Evolutionary conservation across 2,329 filamentous ascomycete genomes (phyloP), one percentile per base, ranked within the genome.

Genomic region (Berkeleyomyces rouxiae): DNA sequence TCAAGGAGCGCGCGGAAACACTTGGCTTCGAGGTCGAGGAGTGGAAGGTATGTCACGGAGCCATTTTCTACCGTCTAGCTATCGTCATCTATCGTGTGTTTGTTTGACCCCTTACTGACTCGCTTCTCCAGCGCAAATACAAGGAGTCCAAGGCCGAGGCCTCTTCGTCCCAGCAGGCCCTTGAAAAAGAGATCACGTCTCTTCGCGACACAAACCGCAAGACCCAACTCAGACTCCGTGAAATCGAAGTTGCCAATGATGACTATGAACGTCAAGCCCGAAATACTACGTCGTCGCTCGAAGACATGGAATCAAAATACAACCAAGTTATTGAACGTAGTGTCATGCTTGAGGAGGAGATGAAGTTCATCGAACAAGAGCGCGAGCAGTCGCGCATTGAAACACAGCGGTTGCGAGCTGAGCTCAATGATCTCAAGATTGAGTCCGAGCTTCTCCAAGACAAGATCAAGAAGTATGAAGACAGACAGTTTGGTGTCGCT

Each of bases 191-290:
- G 74, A 91, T 99, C 69, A 99, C 93, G 5, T 86, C 82, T 7
- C 79, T 99, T 69, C 87, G 93, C 70, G 91, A 99, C 67, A 74
- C 84, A 58, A 95, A 90, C 73, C 81, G 93, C 67, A 85, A 86
- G 3, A 75, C 96, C 65, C 87, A 93, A 69, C 78, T 96, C 66
- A 88, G 82, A 73, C 77, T 99, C 64, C 86, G 93, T 68, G 93
- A 99, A 72, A 96, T 92, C 68, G 93, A 99, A 74, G 93, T 99
- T 62, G 90, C 88, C 72, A 99, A 97, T 75, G 93, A 99, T 78
- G 93, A 99, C 74, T 96, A 92, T 71, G 93, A 99, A 77, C 85
- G 90, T 67, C 92, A 97, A 76, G 92, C 93, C 68, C 85, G 93
- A 68, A 93, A 96, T 74, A 96, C 92, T 37, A 91, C 90, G 43